Base-by-base conservation (phyloP, 1,284 basidiomycete species). In the Puccinia horiana region DNA sequence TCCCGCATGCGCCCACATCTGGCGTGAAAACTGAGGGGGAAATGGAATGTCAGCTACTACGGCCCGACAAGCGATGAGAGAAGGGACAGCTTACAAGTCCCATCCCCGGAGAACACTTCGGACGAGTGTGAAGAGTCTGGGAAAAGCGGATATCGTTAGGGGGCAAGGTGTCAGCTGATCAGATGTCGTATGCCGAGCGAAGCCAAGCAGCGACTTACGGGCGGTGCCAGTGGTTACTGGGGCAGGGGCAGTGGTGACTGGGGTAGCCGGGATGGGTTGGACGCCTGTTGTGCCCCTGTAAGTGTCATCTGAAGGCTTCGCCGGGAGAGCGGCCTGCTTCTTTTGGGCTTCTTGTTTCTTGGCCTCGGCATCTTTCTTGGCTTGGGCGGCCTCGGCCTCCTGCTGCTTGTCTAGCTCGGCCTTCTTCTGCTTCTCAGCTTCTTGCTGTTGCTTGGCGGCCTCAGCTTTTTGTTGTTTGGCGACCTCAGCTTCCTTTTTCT, bases 1-100 rank as follows among this genome's bases (percentile, higher is more conserved):
- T 88, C 65, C 92, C 92, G 85, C 92, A 93, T 11, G 92, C 90
- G 76, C 91, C 92, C 52, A 93, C 89, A 82, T 92, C 92, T 76
- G 90, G 87, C 0, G 83, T 84, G 84, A 91, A 93, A 86, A 37
- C 80, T 81, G 52, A 63, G 32, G 52, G 29, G 37, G 16, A 52
- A n/a, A n/a, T n/a, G n/a, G n/a, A n/a, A n/a, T n/a, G 52, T 16
- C 18, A 20, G 23, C 52, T 2, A 42, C 37, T 9, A 40, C 1
- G 11, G 52, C 26, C 32, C 58, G 44, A 20, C 11, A 14, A 6
- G 26, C 16, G 63, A 1, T 32, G 29, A 2, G 18, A 42, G 40
- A 54, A 37, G 42, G 42, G 20, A 8, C 3, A 29, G 26, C 80
- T 81, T 35, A 81, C 80, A 81, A 37, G 80, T 81, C 9, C 72